Evolutionary conservation across 371 early-diverging fungal species (phyloP).

Genomic region (Lichtheimia ramosa): DNA sequence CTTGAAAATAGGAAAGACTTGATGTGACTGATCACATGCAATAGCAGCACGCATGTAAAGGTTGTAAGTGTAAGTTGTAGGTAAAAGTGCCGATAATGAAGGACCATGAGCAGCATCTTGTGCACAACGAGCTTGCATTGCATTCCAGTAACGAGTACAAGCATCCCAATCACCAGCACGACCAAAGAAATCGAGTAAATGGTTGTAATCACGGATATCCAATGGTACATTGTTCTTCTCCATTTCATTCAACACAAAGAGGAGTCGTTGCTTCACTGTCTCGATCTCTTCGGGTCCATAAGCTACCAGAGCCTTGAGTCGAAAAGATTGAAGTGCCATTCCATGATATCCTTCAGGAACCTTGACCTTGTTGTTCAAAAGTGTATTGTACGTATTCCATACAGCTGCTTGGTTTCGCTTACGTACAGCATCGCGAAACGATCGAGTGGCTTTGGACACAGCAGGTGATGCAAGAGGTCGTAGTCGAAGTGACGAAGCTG

Average conservation of each 20-base stretch:
- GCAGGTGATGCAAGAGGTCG: background rate
- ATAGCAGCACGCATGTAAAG: constrained; percentile 43
- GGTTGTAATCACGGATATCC: constrained; percentile 45
- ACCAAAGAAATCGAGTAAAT: constrained; percentile 42
- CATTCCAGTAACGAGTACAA: constrained; percentile 24
- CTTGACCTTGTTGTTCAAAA: constrained; percentile 16
- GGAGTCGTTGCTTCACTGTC: constrained; percentile 26
- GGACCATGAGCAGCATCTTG: background rate
- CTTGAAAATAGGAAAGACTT: constrained; percentile 27
- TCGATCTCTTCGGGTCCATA: constrained; percentile 28
- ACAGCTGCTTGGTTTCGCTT: constrained; percentile 28
- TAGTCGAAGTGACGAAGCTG: background rate
- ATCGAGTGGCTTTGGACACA: constrained; percentile 8
- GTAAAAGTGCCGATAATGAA: constrained; percentile 2
- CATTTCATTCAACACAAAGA: constrained; percentile 30
- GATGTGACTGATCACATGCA: constrained; percentile 18
- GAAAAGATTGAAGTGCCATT: constrained; percentile 36
- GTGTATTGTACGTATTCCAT: constrained; percentile 38
- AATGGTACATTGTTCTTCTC: constrained; percentile 12
- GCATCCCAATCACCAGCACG: constrained; percentile 32
- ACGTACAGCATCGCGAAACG: constrained; percentile 32
- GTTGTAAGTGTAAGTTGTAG: constrained; percentile 36
- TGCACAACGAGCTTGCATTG: constrained; percentile 8
- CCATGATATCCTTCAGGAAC: constrained; percentile 33
- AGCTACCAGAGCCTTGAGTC: constrained; percentile 21